These are phyloP conservation scores for Plicaturopsis crispa DNA, from an alignment of 768 basidiomycete species.

Conservation along the genomic window DNA sequence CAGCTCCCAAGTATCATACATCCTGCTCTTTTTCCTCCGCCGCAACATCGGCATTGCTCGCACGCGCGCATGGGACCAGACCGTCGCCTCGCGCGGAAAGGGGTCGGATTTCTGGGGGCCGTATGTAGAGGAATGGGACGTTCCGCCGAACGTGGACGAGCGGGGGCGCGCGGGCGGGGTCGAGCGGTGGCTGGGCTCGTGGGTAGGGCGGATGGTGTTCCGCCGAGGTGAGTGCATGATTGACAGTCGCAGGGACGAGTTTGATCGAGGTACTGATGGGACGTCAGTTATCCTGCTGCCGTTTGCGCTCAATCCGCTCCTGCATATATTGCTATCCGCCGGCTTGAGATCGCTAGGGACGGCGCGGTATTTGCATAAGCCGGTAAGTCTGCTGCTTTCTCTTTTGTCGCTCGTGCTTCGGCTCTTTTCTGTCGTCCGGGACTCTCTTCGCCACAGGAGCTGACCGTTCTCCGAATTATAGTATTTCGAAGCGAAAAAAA, in stretches of 20 bases:
- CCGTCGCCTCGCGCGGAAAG: conserved; percentile 77
- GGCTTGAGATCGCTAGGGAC: conserved; percentile 64
- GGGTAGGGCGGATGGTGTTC: conserved; percentile 33
- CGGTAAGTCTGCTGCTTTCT: conserved; percentile 32
- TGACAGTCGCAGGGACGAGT: background rate
- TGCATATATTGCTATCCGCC: conserved; percentile 56
- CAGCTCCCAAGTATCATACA: conserved; percentile 63
- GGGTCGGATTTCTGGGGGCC: conserved; percentile 77
- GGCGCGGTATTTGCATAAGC: conserved; percentile 57
- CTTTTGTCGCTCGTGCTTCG: background rate
- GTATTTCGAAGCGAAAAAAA: conserved; percentile 83
- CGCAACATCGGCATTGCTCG: conserved; percentile 78
- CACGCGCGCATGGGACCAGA: conserved; percentile 73
- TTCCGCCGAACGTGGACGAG: conserved; percentile 38
- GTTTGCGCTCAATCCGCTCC: conserved; percentile 58
- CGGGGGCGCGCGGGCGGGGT: conserved; percentile 20
- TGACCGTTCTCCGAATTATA: no score
- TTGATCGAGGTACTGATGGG: conserved; percentile 1
- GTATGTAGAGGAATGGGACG: conserved; percentile 77
- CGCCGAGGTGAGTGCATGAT: conserved; percentile 31
- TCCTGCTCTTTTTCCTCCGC: conserved; percentile 78
- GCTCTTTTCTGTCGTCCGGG: background rate
- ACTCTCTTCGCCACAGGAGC: conserved; percentile 4
- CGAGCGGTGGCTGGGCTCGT: conserved; percentile 28
- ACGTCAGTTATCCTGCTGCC: conserved; percentile 52